phyloP scores from a whole-genome alignment of 2,329 filamentous ascomycete genomes.

The Fusarium burgessii region DNA sequence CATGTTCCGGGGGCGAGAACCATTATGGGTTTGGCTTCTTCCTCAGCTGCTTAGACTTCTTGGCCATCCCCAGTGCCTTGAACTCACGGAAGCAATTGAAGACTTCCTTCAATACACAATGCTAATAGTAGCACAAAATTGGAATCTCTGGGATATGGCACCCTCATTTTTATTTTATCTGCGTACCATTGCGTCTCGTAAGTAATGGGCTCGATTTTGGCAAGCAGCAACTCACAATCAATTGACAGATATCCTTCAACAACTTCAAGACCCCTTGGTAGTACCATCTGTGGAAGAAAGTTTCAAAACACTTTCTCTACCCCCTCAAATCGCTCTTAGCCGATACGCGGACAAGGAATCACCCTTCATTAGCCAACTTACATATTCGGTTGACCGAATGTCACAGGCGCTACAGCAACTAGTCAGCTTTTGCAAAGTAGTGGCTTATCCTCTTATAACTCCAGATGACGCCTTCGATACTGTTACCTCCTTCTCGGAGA shows the following conservation, averaged over 20 bases:
- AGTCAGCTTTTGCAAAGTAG: slow-evolving; percentile 57
- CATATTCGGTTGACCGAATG: slow-evolving; percentile 55
- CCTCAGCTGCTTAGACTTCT: slow-evolving; percentile 69
- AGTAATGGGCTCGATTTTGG: slow-evolving; percentile 35
- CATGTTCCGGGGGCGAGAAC: slow-evolving; percentile 67
- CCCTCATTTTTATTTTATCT: slow-evolving; percentile 61
- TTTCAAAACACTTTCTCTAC: slow-evolving; percentile 51
- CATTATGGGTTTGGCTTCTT: slow-evolving; percentile 75
- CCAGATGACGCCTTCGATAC: slow-evolving; percentile 50
- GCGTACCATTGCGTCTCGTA: slow-evolving; percentile 61
- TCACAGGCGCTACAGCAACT: slow-evolving; percentile 62
- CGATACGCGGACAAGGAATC: slow-evolving; percentile 49
- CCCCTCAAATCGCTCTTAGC: slow-evolving; percentile 54
- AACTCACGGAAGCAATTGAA: slow-evolving; percentile 64
- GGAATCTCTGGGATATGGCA: slow-evolving; percentile 62
- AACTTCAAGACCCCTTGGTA: slow-evolving; percentile 51
- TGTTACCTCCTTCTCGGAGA: slow-evolving; percentile 54
- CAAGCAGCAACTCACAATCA: not conserved
- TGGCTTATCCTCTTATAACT: slow-evolving; percentile 56
- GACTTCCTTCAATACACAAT: slow-evolving; percentile 64
- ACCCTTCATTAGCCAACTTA: slow-evolving; percentile 45
- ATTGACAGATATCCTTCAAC: slow-evolving; percentile 49
- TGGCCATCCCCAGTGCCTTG: slow-evolving; percentile 62
- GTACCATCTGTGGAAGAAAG: slow-evolving; percentile 46
- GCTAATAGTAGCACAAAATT: slow-evolving; percentile 57